Conservation (phyloP, 306 rosid species). For the Malus fusca region DNA sequence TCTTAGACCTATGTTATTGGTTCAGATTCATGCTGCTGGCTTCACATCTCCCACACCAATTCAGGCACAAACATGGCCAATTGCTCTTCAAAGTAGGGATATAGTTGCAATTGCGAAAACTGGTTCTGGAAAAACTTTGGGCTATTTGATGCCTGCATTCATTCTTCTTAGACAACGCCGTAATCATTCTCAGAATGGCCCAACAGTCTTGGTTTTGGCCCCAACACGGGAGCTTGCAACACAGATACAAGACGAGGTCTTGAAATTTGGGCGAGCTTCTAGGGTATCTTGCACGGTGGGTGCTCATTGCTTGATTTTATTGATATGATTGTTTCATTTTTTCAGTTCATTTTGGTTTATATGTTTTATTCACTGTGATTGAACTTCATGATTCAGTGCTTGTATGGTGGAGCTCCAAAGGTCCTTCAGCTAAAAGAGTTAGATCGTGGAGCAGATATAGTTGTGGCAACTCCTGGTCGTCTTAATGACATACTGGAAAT, state of each 20-base stretch:
- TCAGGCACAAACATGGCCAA: slow-evolving; percentile 99
- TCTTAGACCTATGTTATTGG: slow-evolving; percentile 22
- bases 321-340: not conserved
- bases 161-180: slow-evolving; percentile 71
- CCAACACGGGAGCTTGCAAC: slow-evolving; percentile 99
- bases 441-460: slow-evolving; percentile 93
- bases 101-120: slow-evolving; percentile 98
- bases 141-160: slow-evolving; percentile 90
- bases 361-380: slow-evolving; percentile 14
- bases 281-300: slow-evolving; percentile 89
- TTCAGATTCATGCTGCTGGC: slow-evolving; percentile 88
- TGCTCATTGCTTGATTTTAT: slow-evolving; percentile 5
- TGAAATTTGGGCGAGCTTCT: slow-evolving; percentile 84
- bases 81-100: slow-evolving; percentile 91
- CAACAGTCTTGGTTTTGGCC: slow-evolving; percentile 93
- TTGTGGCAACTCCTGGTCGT: slow-evolving; percentile 99
- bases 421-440: slow-evolving; percentile 83
- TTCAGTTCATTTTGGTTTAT: not conserved
- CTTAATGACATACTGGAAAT: slow-evolving; percentile 94
- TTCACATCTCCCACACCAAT: slow-evolving; percentile 92
- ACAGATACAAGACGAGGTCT: slow-evolving; percentile 86
- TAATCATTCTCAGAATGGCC: slow-evolving; percentile 76
- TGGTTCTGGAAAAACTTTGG: slow-evolving; percentile 96
- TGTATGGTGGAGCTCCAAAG: slow-evolving; percentile 97
- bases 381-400: slow-evolving; percentile 57